phyloP scores from a whole-genome alignment of 2,329 filamentous ascomycete genomes.

The Sarocladium oryzae region DNA sequence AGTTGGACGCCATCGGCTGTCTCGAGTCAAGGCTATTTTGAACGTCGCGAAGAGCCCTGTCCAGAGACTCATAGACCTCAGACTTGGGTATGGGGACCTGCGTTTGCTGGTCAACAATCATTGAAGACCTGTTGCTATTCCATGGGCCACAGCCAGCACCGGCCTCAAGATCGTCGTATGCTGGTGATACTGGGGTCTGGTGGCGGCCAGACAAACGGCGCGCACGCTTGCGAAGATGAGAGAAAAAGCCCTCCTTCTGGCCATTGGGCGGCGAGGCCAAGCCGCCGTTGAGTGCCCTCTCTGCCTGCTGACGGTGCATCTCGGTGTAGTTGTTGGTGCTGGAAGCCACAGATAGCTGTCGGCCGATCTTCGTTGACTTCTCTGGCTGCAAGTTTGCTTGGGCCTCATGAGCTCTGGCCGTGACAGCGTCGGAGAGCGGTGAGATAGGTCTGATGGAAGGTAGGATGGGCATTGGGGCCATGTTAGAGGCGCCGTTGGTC shows the following conservation, averaged over 20 bases:
- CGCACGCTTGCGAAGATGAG: slow-evolving; percentile 88
- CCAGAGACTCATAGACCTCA: slow-evolving; percentile 53
- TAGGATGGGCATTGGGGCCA: slow-evolving; percentile 89
- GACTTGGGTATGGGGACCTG: slow-evolving; percentile 45
- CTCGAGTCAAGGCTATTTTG: slow-evolving; percentile 44
- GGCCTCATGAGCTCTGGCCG: slow-evolving; percentile 69
- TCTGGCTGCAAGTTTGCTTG: slow-evolving; percentile 41
- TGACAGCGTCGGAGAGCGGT: slow-evolving; percentile 90
- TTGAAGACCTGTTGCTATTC: slow-evolving; percentile 72
- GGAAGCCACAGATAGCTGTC: slow-evolving; percentile 87
- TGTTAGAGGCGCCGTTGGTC: slow-evolving; percentile 75
- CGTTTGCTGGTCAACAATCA: slow-evolving; percentile 60
- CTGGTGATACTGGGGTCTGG: slow-evolving; percentile 71
- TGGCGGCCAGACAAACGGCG: slow-evolving; percentile 88
- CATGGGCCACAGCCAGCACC: slow-evolving; percentile 87
- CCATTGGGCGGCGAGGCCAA: slow-evolving; percentile 70
- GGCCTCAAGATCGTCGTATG: slow-evolving; percentile 83
- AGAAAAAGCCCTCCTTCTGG: slow-evolving; percentile 96
- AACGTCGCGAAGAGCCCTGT: slow-evolving; percentile 50
- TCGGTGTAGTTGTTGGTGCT: slow-evolving; percentile 91
- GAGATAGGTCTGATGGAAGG: slow-evolving; percentile 93
- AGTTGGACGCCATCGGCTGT: slow-evolving; percentile 45
- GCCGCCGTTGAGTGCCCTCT: slow-evolving; percentile 80
- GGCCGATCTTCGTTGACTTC: slow-evolving; percentile 85
- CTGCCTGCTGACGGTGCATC: slow-evolving; percentile 82